Evolutionary conservation across 768 basidiomycete genomes (phyloP).

Genomic region (Serpula lacrymans): DNA sequence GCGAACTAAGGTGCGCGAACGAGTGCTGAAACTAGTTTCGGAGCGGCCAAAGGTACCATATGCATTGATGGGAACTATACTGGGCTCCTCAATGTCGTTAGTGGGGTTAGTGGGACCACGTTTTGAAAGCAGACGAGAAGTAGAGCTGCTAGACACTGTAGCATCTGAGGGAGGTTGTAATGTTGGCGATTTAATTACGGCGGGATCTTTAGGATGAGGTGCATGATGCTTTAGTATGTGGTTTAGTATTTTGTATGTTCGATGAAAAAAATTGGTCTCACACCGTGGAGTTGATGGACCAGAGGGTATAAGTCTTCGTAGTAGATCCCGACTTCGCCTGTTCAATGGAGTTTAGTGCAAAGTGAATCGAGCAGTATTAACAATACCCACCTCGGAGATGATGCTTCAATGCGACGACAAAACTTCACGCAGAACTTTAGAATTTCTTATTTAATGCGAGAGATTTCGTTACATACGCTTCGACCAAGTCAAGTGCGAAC

Average conservation of each 20-base stretch:
- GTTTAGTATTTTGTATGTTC: neutral
- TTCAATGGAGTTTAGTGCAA: neutral
- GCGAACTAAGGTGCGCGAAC: neutral
- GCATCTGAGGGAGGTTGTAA: conserved; percentile 23
- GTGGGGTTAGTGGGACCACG: conserved; percentile 11
- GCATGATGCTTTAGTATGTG: conserved; percentile 8
- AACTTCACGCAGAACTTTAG: conserved; percentile 30
- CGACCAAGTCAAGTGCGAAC: conserved; percentile 54
- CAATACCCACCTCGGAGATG: conserved; percentile 46
- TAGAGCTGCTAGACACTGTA: conserved; percentile 27
- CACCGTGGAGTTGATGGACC: conserved; percentile 54
- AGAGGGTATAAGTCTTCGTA: conserved; percentile 61
- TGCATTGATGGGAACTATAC: conserved; percentile 44
- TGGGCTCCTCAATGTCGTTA: conserved; percentile 23
- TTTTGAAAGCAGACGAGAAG: conserved; percentile 14
- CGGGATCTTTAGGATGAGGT: conserved; percentile 6
- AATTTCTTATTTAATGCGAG: neutral
- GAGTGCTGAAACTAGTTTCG: conserved; percentile 12
- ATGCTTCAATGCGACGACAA: conserved; percentile 57
- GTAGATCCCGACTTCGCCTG: conserved; percentile 57
- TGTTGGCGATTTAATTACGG: conserved; percentile 11
- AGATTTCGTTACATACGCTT: conserved; percentile 39
- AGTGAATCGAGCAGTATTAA: conserved; percentile 1
- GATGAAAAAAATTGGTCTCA: conserved; percentile 22
- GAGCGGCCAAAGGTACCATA: conserved; percentile 47